Percentiles rank a stretch among this genome's conserved stretches.
Conservation (phyloP, 257 asterid genomes). For the Gentiana dahurica region DNA sequence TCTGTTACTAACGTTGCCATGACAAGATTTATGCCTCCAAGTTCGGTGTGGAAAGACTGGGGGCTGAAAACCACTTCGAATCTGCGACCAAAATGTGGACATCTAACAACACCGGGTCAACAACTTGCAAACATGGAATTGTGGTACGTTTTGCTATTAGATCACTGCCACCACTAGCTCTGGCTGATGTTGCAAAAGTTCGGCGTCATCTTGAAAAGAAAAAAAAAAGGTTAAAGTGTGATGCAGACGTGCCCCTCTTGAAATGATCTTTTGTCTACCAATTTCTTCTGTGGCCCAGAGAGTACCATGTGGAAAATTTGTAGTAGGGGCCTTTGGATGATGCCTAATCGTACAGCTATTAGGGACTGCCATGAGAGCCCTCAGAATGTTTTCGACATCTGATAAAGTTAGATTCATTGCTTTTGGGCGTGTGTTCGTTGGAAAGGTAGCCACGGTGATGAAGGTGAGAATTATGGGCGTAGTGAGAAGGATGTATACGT, state of each 20-base stretch:
- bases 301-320: constrained; percentile 39
- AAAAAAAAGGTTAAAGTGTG: constrained; percentile 31
- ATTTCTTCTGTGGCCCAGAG: constrained; percentile 27
- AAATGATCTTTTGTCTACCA: constrained; percentile 35
- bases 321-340: constrained; percentile 38
- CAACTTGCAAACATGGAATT: constrained; percentile 35
- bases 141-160: constrained; percentile 34
- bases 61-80: constrained; percentile 36
- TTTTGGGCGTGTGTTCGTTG: constrained; percentile 34
- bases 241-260: constrained; percentile 36
- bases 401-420: constrained; percentile 38
- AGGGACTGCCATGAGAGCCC: constrained; percentile 40
- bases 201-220: constrained; percentile 26
- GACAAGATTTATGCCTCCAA: constrained; percentile 34
- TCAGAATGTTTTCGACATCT: constrained; percentile 37
- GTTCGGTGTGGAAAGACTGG: constrained; percentile 39
- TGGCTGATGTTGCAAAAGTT: constrained; percentile 38
- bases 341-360: constrained; percentile 29
- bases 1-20: constrained; percentile 29
- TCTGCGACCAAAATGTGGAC: constrained; percentile 38
- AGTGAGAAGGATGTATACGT: constrained; percentile 34
- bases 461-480: constrained; percentile 41
- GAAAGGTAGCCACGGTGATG: constrained; percentile 24
- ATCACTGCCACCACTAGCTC: constrained; percentile 24
- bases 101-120: constrained; percentile 20